Evolutionary conservation across 2,329 filamentous ascomycete species (phyloP).

Genomic region (Fusarium tjaetaba): DNA sequence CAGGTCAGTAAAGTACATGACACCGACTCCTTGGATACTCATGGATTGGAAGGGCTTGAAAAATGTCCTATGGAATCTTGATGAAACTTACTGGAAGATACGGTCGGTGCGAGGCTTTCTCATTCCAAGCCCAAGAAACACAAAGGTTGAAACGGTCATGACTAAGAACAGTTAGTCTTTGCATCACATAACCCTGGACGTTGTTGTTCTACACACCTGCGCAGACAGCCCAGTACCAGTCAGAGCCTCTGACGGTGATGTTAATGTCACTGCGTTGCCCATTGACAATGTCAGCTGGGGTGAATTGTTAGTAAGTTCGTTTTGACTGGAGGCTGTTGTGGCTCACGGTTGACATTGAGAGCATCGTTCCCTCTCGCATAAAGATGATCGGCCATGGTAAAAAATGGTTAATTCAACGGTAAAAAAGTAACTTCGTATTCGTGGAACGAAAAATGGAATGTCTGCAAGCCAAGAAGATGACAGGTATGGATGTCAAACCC

Average conservation of each 20-base stretch:
- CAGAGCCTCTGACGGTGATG: slow-evolving; percentile 68
- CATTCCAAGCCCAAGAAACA: slow-evolving; percentile 62
- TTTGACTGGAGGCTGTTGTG: fast-evolving
- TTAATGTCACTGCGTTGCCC: slow-evolving; percentile 56
- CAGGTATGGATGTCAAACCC: background rate
- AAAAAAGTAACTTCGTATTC: background rate
- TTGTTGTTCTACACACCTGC: background rate
- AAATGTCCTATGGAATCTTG: fast-evolving
- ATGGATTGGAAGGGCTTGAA: fast-evolving
- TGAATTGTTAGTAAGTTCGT: fast-evolving
- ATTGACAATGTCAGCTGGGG: slow-evolving; percentile 13
- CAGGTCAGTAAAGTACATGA: background rate
- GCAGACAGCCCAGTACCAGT: slow-evolving; percentile 66
- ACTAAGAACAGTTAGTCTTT: slow-evolving; percentile 58
- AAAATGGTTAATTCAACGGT: background rate
- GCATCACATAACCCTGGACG: fast-evolving
- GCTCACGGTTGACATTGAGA: slow-evolving; percentile 14
- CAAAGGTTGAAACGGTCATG: slow-evolving; percentile 65
- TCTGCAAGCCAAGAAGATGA: background rate
- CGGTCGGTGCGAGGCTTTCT: slow-evolving; percentile 64
- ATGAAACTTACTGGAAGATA: slow-evolving; percentile 57
- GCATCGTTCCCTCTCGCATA: slow-evolving; percentile 8
- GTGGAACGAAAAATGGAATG: background rate
- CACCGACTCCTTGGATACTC: fast-evolving
- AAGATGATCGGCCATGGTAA: slow-evolving; percentile 6